Conservation (phyloP, 208 protist genomes). For the Giardia muris region DNA sequence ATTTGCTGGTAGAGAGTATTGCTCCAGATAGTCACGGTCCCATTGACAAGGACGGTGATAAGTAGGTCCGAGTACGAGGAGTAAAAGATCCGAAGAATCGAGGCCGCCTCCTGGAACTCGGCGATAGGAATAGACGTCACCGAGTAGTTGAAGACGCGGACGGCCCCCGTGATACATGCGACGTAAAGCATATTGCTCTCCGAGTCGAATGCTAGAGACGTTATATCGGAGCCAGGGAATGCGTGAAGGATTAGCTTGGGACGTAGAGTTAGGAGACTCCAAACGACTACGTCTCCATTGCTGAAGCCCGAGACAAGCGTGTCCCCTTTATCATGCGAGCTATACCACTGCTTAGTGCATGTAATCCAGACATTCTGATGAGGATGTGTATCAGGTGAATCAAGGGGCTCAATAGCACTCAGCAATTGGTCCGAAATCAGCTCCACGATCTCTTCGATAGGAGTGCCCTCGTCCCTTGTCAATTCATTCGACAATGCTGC, state of each 20-base stretch:
- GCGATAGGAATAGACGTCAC: neutral
- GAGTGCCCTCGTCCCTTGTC: neutral
- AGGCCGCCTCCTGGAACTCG: neutral
- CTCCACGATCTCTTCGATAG: neutral
- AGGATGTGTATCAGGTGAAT: neutral
- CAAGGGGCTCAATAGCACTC: neutral
- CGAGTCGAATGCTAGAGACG: neutral
- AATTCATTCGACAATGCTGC: too few species aligned
- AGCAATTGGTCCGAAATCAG: neutral
- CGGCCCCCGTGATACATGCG: neutral
- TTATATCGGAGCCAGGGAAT: neutral
- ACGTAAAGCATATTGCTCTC: neutral
- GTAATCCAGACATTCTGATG: neutral
- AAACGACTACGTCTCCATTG: neutral
- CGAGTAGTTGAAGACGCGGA: neutral
- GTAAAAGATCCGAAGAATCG: neutral
- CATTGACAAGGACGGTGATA: neutral
- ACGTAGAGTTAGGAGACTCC: neutral
- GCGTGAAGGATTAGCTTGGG: neutral
- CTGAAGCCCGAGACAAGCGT: neutral
- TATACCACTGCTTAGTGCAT: neutral
- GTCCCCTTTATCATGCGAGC: neutral
- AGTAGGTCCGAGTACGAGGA: neutral
- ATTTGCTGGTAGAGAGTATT: neutral
- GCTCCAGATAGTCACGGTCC: neutral